phyloP scores from a whole-genome alignment of 208 protist species.

The Strigomonas culicis region DNA sequence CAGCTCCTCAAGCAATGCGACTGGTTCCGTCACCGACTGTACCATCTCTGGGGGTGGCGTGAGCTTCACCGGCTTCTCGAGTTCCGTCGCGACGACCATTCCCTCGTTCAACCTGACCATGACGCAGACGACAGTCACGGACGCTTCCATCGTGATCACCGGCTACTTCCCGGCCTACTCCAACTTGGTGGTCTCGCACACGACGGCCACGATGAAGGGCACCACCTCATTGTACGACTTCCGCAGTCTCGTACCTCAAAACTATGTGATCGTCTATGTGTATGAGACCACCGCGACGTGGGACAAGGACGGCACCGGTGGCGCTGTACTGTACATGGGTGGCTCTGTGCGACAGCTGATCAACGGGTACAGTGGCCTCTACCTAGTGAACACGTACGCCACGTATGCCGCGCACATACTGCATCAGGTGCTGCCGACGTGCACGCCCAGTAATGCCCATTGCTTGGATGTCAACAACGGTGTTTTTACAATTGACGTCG shows the following conservation, averaged over 20 bases:
- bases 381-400: background rate
- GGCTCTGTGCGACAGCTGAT: background rate
- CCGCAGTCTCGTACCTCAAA: background rate
- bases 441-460: no score
- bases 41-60: no score
- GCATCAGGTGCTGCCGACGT: background rate
- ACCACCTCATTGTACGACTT: background rate
- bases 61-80: no score
- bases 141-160: background rate
- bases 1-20: no score
- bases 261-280: background rate
- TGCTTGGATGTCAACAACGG: constrained; percentile 4
- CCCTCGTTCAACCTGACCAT: constrained; percentile 1
- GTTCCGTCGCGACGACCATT: no score
- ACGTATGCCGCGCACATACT: background rate
- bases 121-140: background rate
- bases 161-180: background rate
- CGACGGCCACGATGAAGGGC: background rate
- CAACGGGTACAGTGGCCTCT: background rate
- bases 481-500: background rate
- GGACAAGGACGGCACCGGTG: background rate
- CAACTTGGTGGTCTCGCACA: background rate
- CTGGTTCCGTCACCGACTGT: no score
- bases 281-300: background rate
- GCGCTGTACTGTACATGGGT: background rate